A percentile compares a stretch with the other conserved stretches of the same genome.
These are phyloP conservation scores for Ophidiomyces ophidiicola DNA, from an alignment of 2,329 filamentous ascomycete genomes.

Conservation along the genomic window DNA sequence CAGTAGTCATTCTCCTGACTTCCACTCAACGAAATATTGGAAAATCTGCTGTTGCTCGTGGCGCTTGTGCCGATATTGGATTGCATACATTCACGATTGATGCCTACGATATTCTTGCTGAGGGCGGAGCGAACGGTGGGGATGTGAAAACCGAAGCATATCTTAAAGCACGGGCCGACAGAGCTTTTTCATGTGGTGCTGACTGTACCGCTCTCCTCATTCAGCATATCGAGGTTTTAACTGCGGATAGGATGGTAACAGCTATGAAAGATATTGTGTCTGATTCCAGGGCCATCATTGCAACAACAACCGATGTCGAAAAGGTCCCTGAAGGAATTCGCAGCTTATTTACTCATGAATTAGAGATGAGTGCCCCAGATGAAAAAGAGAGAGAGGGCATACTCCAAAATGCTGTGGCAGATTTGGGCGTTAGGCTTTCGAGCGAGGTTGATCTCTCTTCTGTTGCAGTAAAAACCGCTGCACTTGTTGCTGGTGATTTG, in stretches of 20 bases:
- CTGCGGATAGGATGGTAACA: conserved; percentile 76
- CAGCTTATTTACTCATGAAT: conserved; percentile 85
- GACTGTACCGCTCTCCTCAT: conserved; percentile 76
- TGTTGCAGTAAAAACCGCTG: conserved; percentile 88
- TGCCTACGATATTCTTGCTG: conserved; percentile 87
- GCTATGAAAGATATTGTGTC: conserved; percentile 72
- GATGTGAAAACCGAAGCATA: conserved; percentile 93
- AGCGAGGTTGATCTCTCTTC: conserved; percentile 71
- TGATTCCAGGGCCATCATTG: conserved; percentile 72
- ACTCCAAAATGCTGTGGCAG: conserved; percentile 62
- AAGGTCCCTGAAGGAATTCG: conserved; percentile 84
- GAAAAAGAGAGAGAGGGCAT: conserved; percentile 87
- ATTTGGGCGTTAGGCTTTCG: conserved; percentile 63
- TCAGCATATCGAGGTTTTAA: conserved; percentile 79
- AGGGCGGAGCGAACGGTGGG: conserved; percentile 70
- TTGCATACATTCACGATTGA: conserved; percentile 82
- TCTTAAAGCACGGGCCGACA: conserved; percentile 72
- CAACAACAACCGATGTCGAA: conserved; percentile 89
- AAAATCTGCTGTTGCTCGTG: conserved; percentile 65
- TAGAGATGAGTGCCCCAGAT: conserved; percentile 86
- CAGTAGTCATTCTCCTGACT: conserved; percentile 73
- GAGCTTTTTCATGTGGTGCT: conserved; percentile 76
- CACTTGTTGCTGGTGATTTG: conserved; percentile 83
- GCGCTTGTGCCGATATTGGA: conserved; percentile 76
- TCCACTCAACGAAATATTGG: conserved; percentile 91